A percentile compares a stretch with the other conserved stretches of the same genome.
phyloP scores from a whole-genome alignment of 768 basidiomycete species.

The Boletus subcaerulescens region DNA sequence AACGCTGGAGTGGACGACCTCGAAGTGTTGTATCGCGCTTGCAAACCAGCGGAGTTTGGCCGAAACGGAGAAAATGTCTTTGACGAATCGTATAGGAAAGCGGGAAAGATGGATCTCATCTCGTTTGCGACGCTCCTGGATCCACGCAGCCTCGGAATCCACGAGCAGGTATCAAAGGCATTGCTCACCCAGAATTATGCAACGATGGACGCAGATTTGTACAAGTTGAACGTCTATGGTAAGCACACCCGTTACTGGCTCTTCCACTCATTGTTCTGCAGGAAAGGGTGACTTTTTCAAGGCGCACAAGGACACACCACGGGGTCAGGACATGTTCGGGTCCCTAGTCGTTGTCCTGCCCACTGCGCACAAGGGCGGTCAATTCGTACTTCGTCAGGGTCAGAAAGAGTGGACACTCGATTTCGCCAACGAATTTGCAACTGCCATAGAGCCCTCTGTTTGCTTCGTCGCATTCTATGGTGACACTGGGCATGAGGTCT shows the following conservation, averaged over 20 bases:
- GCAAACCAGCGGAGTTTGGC: slow-evolving; percentile 8
- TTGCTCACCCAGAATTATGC: neutral
- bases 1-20: no score
- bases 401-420: neutral
- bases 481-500: slow-evolving; percentile 45
- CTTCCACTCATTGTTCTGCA: no score
- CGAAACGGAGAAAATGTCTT: neutral
- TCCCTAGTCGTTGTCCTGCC: slow-evolving; percentile 41
- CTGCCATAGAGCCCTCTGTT: neutral
- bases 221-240: slow-evolving; percentile 11
- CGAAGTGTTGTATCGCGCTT: neutral
- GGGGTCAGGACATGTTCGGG: slow-evolving; percentile 41
- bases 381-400: slow-evolving; percentile 5
- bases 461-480: slow-evolving; percentile 27
- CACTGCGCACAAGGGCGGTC: slow-evolving; percentile 2
- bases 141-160: neutral
- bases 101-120: slow-evolving; percentile 41
- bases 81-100: slow-evolving; percentile 34
- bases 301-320: slow-evolving; percentile 32
- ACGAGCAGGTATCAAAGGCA: neutral
- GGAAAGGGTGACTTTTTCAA: slow-evolving; percentile 6
- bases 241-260: neutral
- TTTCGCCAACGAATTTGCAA: neutral
- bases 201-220: neutral
- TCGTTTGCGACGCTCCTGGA: slow-evolving; percentile 29